Evolutionary conservation across 306 rosid genomes (phyloP).

Genomic region (Prunus persica): Prunus_persica_NCBIv2 NC_034015.1:9200001-9200500

Average conservation of each 20-base stretch:
- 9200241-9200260: constrained; percentile 61
- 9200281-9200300: constrained; percentile 92
- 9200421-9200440: constrained; percentile 3
- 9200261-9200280: constrained; percentile 67
- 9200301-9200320: constrained; percentile 74
- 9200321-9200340: constrained; percentile 78
- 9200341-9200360: constrained; percentile 92
- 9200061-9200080: constrained; percentile 41
- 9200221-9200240: constrained; percentile 1
- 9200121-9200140: constrained; percentile 67
- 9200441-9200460: constrained; percentile 12
- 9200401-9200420: constrained; percentile 16
- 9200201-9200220: not conserved
- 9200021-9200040: constrained; percentile 8
- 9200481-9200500: constrained; percentile 89
- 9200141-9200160: constrained; percentile 79
- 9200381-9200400: constrained; percentile 57
- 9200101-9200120: constrained; percentile 75
- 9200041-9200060: constrained; percentile 63
- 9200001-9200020: constrained; percentile 6
- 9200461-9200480: constrained; percentile 83
- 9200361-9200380: constrained; percentile 90
- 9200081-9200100: constrained; percentile 59
- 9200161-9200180: constrained; percentile 10
- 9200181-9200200: constrained; percentile 15